Evolutionary conservation across 306 rosid genomes (phyloP).

Genomic region (Ceratonia siliqua): DNA sequence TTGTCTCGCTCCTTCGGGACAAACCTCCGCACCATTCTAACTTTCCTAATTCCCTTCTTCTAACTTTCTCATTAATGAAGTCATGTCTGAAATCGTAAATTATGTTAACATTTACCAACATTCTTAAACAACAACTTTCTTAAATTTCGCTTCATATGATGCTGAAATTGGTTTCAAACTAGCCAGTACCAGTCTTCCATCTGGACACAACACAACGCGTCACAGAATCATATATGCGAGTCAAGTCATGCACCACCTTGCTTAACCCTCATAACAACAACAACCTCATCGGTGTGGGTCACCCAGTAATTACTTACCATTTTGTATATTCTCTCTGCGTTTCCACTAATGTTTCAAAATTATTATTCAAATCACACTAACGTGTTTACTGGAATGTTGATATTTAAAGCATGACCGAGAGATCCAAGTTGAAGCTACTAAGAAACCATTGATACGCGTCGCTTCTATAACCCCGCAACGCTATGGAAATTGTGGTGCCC

Average conservation of each 20-base stretch:
- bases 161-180: background rate
- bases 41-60: background rate
- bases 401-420: too few species aligned
- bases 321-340: too few species aligned
- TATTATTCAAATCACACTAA: too few species aligned
- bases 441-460: background rate
- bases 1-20: slow-evolving; percentile 47
- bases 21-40: slow-evolving; percentile 24
- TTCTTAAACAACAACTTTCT: too few species aligned
- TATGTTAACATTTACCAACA: too few species aligned
- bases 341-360: too few species aligned
- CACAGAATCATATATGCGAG: background rate
- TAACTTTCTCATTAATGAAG: too few species aligned
- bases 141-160: too few species aligned
- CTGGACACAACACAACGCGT: slow-evolving; percentile 1
- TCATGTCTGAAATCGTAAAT: too few species aligned
- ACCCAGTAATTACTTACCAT: background rate
- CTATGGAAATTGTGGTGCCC: background rate
- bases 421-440: background rate
- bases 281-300: background rate
- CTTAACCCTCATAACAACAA: background rate
- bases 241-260: slow-evolving; percentile 10
- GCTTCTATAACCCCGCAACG: background rate
- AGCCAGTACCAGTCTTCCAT: background rate
- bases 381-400: too few species aligned